A percentile compares a stretch with the other conserved stretches of the same genome.
Conservation (phyloP, 176 grass and related monocot genomes). For the Eleusine indica region DNA sequence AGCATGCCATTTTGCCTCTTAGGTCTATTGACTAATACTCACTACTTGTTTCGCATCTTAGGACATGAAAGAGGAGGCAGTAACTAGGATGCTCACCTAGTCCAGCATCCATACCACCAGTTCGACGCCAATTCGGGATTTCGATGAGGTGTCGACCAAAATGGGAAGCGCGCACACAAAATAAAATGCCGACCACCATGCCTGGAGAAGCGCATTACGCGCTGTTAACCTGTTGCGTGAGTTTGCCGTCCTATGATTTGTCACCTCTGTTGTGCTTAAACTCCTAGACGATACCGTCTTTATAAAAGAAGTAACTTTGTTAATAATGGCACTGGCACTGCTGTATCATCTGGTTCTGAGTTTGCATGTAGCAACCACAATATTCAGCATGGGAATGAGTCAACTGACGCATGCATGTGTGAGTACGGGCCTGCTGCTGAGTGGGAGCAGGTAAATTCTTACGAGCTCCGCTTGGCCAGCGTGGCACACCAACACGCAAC, state of each 20-base stretch:
- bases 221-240: neutral
- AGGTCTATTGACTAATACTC: neutral
- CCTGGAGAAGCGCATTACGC: constrained; percentile 10
- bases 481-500: constrained; percentile 20
- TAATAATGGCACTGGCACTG: neutral
- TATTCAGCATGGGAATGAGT: constrained; percentile 39
- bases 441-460: constrained; percentile 48
- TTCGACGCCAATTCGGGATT: neutral
- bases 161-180: too few species aligned
- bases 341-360: neutral
- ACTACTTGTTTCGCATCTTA: constrained; percentile 12
- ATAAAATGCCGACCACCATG: neutral
- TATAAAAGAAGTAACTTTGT: neutral
- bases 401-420: constrained; percentile 10
- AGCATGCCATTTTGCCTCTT: neutral
- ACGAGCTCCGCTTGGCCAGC: neutral
- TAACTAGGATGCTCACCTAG: constrained; percentile 37
- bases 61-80: constrained; percentile 45
- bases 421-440: neutral
- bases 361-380: neutral
- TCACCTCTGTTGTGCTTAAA: neutral
- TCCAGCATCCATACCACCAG: neutral
- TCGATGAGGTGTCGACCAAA: too few species aligned
- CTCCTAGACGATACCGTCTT: neutral
- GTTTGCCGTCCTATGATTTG: neutral